Conservation (phyloP, 805 yeast genomes). For the Candida boleticola region DNA sequence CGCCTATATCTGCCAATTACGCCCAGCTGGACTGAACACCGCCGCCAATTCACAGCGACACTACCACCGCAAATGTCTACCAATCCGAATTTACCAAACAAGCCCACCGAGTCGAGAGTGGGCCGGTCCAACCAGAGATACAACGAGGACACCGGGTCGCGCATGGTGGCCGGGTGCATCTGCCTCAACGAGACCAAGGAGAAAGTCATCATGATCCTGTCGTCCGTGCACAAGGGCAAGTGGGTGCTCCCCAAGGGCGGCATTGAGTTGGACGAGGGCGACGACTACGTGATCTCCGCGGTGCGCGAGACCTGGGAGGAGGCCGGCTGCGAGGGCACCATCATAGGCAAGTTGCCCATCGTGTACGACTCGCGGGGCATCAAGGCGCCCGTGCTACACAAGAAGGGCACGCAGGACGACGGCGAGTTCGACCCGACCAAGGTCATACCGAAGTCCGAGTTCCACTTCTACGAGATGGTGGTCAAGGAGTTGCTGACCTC, state of each 20-base stretch:
- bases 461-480: slow-evolving; percentile 79
- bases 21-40: no score
- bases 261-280: slow-evolving; percentile 77
- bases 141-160: slow-evolving; percentile 65
- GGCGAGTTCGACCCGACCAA: slow-evolving; percentile 31
- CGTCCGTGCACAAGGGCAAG: slow-evolving; percentile 61
- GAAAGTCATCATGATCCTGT: slow-evolving; percentile 74
- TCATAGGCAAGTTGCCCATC: slow-evolving; percentile 56
- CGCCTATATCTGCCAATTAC: no score
- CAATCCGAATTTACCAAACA: slow-evolving; percentile 5
- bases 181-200: slow-evolving; percentile 57
- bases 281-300: slow-evolving; percentile 52
- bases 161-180: slow-evolving; percentile 92
- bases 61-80: no score
- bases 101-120: slow-evolving; percentile 35
- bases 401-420: slow-evolving; percentile 9
- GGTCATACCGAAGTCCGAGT: slow-evolving; percentile 75
- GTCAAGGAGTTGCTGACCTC: slow-evolving; percentile 51
- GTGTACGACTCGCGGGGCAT: slow-evolving; percentile 55
- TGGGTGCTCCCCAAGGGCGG: slow-evolving; percentile 98
- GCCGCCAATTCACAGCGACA: no score
- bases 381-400: slow-evolving; percentile 34
- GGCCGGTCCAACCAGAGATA: slow-evolving; percentile 60
- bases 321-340: slow-evolving; percentile 79
- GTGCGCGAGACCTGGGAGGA: slow-evolving; percentile 97